phyloP scores from a whole-genome alignment of 441 rosid species.

The Lepidium campestre region DNA sequence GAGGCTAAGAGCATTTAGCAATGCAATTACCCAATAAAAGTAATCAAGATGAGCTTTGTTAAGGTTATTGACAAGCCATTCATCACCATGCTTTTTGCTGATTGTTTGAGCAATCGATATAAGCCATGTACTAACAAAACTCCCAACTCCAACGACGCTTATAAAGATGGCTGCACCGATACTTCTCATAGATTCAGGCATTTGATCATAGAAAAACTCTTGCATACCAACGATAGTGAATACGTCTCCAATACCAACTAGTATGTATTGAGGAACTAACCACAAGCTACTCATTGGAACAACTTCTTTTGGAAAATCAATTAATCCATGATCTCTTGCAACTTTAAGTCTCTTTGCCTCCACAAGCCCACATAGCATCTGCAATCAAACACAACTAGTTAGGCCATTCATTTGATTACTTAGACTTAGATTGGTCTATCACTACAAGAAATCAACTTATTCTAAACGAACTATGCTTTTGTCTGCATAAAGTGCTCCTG shows the following conservation, averaged over 20 bases:
- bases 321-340: constrained; percentile 44
- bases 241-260: constrained; percentile 50
- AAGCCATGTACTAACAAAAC: constrained; percentile 52
- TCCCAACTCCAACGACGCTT: constrained; percentile 64
- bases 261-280: constrained; percentile 70
- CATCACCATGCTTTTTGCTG: constrained; percentile 30
- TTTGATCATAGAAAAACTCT: constrained; percentile 79
- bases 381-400: not conserved
- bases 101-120: constrained; percentile 46
- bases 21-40: constrained; percentile 68
- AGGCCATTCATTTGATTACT: not conserved
- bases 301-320: constrained; percentile 39
- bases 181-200: constrained; percentile 76
- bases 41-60: constrained; percentile 56
- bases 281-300: constrained; percentile 73
- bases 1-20: constrained; percentile 47
- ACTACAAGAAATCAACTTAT: no score
- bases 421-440: not conserved
- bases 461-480: not conserved
- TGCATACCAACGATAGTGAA: constrained; percentile 68
- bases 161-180: constrained; percentile 72
- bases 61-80: constrained; percentile 66
- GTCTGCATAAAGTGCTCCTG: not conserved
- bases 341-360: constrained; percentile 51
- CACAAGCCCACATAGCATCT: constrained; percentile 47